Conservation (phyloP, 2,329 filamentous ascomycete species). For the Pseudogymnoascus sp. region DNA sequence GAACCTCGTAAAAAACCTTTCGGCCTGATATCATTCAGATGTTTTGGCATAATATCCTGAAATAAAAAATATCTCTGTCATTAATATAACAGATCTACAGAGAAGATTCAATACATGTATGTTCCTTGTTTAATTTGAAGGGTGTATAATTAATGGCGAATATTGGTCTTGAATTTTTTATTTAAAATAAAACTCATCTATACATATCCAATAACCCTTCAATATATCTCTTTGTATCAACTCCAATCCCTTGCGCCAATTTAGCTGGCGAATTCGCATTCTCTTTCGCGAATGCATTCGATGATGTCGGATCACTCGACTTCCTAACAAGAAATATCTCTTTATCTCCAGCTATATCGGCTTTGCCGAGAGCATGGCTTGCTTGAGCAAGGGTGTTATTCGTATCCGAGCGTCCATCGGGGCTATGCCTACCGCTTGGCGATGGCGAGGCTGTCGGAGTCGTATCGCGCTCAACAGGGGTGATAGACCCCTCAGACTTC, state of each 20-base stretch:
- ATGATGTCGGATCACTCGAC: slow-evolving; percentile 43
- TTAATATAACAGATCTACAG: neutral
- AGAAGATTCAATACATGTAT: neutral
- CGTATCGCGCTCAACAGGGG: neutral
- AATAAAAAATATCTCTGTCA: neutral
- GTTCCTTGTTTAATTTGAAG: neutral
- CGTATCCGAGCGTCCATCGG: neutral
- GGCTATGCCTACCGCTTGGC: neutral
- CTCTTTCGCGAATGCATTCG: slow-evolving; percentile 22
- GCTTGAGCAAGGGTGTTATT: neutral
- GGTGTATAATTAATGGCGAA: neutral
- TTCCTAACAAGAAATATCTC: slow-evolving; percentile 56
- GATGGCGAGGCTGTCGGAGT: neutral
- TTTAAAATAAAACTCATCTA: slow-evolving; percentile 10
- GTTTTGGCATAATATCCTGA: neutral
- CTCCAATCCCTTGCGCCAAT: slow-evolving; percentile 65
- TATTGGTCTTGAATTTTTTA: neutral
- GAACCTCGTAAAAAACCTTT: neutral
- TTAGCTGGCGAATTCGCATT: slow-evolving; percentile 49
- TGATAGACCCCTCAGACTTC: neutral
- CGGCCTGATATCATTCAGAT: neutral
- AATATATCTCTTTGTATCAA: slow-evolving; percentile 69
- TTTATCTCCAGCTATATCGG: slow-evolving; percentile 34
- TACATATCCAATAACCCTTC: slow-evolving; percentile 60
- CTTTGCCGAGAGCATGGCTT: neutral